Base-by-base conservation (phyloP, 2,329 filamentous ascomycete genomes). In the Orbilia brochopaga region DNA sequence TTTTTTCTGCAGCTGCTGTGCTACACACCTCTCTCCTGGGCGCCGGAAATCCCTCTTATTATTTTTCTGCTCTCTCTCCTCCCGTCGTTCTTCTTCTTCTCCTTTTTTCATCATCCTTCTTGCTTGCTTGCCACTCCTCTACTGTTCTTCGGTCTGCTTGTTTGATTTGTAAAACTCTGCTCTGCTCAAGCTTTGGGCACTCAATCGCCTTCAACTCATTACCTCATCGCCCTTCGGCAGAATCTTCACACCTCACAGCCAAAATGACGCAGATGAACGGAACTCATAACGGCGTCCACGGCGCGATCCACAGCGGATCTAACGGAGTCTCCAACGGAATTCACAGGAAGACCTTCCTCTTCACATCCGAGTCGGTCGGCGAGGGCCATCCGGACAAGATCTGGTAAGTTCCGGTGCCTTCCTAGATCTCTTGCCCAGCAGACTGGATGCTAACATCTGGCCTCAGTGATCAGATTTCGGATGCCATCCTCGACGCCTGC, bases 401-500 rank as follows among this genome's bases (percentile, higher is more conserved):
- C 80, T 91, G 90, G 85, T 87, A 79, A 75, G 82, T 80, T 66
- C 8, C 73, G 67, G n/a, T 24, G 5, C 17, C 23, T 35, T n/a
- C 21, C 37, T 27, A 8, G 35, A 35, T n/a, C 50, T 62, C 61
- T 77, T 78, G 78, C 79, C 51, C n/a, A n/a, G n/a, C n/a, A n/a
- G n/a, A n/a, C 48, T 51, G 35, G 19, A 13, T 50, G 13, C 67
- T 60, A 64, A 72, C 51, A 10, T 54, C 42, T 53, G 8, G 11
- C 50, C 52, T 42, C 32, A 73, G 85, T 82, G 94, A 99, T 81
- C 94, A 99, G 85, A 91, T 97, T 79, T 97, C 93, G 75, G 94
- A 99, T 84, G 93, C 94, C 78, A 87, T 99, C 79, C 92, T 99
- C 84, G 94, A 99, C 86, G 94, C 94, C 83, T 97, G 94, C 85